Evolutionary conservation across 1,284 basidiomycete species (phyloP).

Genomic region (Ceratobasidium sp.): DNA sequence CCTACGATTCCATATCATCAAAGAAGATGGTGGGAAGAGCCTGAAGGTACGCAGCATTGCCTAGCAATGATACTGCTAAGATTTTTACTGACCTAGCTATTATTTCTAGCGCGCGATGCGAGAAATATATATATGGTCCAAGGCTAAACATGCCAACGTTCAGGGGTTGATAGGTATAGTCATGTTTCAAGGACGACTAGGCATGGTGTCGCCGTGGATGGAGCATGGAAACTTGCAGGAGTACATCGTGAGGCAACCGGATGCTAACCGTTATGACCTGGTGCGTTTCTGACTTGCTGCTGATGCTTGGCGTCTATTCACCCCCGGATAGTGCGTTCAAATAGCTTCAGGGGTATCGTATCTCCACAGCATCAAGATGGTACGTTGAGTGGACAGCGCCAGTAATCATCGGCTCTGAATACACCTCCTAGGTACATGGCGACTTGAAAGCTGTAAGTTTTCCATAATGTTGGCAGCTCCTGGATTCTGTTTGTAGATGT

Average conservation of each 20-base stretch:
- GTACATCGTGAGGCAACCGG: constrained; percentile 1
- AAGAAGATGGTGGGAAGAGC: not conserved
- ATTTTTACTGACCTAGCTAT: not conserved
- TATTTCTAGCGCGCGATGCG: constrained; percentile 18
- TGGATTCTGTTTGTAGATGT: not conserved
- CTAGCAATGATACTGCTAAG: no score
- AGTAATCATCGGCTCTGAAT: constrained; percentile 63
- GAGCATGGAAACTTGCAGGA: constrained; percentile 12
- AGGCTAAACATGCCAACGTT: constrained; percentile 8
- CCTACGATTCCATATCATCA: not conserved
- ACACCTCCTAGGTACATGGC: constrained; percentile 1
- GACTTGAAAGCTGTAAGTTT: constrained; percentile 15
- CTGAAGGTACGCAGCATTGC: constrained; percentile 1
- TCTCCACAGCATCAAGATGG: constrained; percentile 5
- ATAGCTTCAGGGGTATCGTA: constrained; percentile 10
- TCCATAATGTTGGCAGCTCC: not conserved
- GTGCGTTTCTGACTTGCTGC: not conserved
- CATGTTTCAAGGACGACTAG: constrained; percentile 19
- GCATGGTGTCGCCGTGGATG: constrained; percentile 31
- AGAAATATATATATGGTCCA: constrained; percentile 22
- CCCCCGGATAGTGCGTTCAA: not conserved
- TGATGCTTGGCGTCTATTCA: not conserved
- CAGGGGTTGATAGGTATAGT: constrained; percentile 16
- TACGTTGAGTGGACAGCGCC: not conserved
- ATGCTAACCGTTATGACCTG: not conserved